A percentile compares a stretch with the other conserved stretches of the same genome.
These are phyloP conservation scores for Malassezia equina DNA, from an alignment of 1,284 basidiomycete genomes.

Conservation along the genomic window DNA sequence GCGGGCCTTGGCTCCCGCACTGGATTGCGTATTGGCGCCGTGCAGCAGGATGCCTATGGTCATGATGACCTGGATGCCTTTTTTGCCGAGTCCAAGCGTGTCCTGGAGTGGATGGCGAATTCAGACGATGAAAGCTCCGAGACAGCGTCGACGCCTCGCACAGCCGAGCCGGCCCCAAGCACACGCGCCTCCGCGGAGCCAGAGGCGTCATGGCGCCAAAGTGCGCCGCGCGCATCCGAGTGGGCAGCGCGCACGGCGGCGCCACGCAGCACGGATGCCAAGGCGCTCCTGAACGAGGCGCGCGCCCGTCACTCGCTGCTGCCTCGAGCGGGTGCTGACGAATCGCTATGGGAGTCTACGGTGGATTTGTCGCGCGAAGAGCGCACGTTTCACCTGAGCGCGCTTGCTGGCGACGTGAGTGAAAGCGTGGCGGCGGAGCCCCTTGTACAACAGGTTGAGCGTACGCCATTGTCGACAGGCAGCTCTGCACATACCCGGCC, in stretches of 20 bases:
- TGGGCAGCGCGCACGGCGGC: slow-evolving; percentile 12
- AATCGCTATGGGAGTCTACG: slow-evolving; percentile 16
- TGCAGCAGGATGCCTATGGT: slow-evolving; percentile 60
- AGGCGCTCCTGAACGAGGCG: not conserved
- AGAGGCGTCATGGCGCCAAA: slow-evolving; percentile 1
- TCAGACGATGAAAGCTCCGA: slow-evolving; percentile 50
- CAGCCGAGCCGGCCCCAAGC: not conserved
- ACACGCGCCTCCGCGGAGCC: not conserved
- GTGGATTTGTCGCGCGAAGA: slow-evolving; percentile 24
- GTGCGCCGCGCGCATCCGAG: slow-evolving; percentile 22
- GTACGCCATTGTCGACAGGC: not conserved
- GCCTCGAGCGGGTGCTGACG: slow-evolving; percentile 8
- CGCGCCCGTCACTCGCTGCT: slow-evolving; percentile 5
- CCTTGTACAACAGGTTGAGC: not conserved
- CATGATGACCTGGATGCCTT: slow-evolving; percentile 40
- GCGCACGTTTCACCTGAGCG: slow-evolving; percentile 27
- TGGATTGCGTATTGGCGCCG: slow-evolving; percentile 33
- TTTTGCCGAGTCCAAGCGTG: slow-evolving; percentile 39
- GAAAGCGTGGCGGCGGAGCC: not conserved
- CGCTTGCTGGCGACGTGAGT: slow-evolving; percentile 28
- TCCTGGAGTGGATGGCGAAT: slow-evolving; percentile 42
- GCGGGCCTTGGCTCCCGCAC: slow-evolving; percentile 41
- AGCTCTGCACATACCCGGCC: not conserved
- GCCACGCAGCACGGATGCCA: not conserved
- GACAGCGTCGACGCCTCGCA: not conserved